Evolutionary conservation across 1,284 basidiomycete species (phyloP), one percentile per base, ranked within the genome.

Genomic region (Malassezia caprae): DNA sequence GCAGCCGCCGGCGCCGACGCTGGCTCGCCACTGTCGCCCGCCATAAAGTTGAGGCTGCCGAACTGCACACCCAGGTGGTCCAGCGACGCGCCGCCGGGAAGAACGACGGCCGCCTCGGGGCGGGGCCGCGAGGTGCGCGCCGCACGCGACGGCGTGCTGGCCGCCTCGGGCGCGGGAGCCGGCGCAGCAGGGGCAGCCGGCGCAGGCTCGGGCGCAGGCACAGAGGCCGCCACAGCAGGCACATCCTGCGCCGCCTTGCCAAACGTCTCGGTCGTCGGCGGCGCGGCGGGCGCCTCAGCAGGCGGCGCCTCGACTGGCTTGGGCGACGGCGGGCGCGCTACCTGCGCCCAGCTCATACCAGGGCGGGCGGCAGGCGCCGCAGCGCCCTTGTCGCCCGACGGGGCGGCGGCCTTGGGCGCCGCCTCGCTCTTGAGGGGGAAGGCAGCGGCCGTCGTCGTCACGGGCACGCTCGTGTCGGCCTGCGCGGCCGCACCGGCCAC

Each of bases 31-130:
- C 40, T 24, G 23, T 23, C 68, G 4, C 58, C 61, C 23, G 64
- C 68, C 28, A 69, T 62, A 61, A 73, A 70, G 62, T 66, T 72
- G 49, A 73, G 63, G 17, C 59, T 65, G 55, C 72, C 72, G 41
- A 74, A 74, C 49, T 69, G 63, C 26, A 72, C 62, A 45, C 69
- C 72, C 13, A 74, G 64, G 44, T 61, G 70, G 64, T 74, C 72
- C 35, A 72, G 61, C 48, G 63, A 58, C 23, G 58, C 57, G 26
- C 63, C 65, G 26, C 69, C 68, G n/a, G 69, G 63, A 65, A 74
- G 66, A 28, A 71, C 69, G 26, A 74, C 70, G 8, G 72, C 60
- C 17, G 63, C 64, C 21, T 72, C 70, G 52, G 72, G 72, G 42
- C 60, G 62, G 23, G 68, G 60, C n/a, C 72, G 63, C 56, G 69